phyloP scores from a whole-genome alignment of 257 asterid genomes.

The Solanum sejunctum region DNA sequence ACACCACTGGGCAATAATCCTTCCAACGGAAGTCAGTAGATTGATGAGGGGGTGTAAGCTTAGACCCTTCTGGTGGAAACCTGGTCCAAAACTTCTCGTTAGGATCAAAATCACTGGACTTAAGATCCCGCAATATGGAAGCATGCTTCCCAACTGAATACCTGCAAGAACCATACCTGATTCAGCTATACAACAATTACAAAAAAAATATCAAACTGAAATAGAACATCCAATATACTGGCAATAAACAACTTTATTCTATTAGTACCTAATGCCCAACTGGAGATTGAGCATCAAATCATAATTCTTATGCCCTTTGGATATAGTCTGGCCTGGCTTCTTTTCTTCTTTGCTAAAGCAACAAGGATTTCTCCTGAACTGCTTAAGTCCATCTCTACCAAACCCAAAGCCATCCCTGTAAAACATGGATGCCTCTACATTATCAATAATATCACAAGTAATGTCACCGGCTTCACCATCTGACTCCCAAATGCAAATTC shows the following conservation, averaged over 20 bases:
- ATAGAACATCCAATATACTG: background rate
- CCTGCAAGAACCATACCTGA: conserved; percentile 10
- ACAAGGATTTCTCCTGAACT: conserved; percentile 65
- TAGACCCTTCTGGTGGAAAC: conserved; percentile 55
- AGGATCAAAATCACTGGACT: conserved; percentile 45
- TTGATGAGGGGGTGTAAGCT: conserved; percentile 59
- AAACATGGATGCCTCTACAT: conserved; percentile 67
- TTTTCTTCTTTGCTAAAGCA: conserved; percentile 55
- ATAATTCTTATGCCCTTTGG: conserved; percentile 90
- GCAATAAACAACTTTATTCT: background rate
- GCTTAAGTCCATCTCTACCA: conserved; percentile 45
- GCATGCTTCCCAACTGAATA: conserved; percentile 57
- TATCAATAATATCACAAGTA: conserved; percentile 88
- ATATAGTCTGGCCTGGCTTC: conserved; percentile 80
- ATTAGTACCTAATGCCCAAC: conserved; percentile 73
- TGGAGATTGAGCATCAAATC: conserved; percentile 97
- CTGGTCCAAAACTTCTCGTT: conserved; percentile 60
- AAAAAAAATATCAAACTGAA: background rate
- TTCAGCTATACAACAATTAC: background rate
- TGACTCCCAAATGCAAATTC: conserved; percentile 94
- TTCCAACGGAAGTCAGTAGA: conserved; percentile 65
- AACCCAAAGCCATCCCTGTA: conserved; percentile 45
- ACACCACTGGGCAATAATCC: conserved; percentile 64
- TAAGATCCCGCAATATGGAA: conserved; percentile 29
- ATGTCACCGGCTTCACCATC: conserved; percentile 97